Evolutionary conservation across 2,329 filamentous ascomycete genomes (phyloP).

Genomic region (Purpureocillium lavendulum): DNA sequence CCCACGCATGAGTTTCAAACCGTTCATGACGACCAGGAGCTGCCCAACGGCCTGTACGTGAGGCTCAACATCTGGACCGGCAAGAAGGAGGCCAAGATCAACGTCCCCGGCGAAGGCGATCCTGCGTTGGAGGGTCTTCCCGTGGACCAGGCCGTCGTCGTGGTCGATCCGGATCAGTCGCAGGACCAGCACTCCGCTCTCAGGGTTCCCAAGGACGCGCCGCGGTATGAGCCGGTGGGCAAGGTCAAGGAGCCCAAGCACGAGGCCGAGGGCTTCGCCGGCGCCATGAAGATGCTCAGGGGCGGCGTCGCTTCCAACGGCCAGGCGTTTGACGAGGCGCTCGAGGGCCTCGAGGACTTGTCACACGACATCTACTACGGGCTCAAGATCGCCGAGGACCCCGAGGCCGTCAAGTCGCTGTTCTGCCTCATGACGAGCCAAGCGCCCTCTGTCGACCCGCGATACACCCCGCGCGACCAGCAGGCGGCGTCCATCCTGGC

Average conservation of each 20-base stretch:
- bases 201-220: slow-evolving; percentile 39
- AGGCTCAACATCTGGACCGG: slow-evolving; percentile 58
- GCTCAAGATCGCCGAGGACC: slow-evolving; percentile 50
- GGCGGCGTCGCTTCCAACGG: slow-evolving; percentile 23
- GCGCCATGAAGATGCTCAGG: slow-evolving; percentile 42
- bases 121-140: slow-evolving; percentile 40
- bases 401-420: slow-evolving; percentile 42
- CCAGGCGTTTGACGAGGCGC: slow-evolving; percentile 35
- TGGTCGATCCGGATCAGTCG: slow-evolving; percentile 40
- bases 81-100: slow-evolving; percentile 56
- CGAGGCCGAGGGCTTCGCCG: slow-evolving; percentile 19
- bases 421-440: slow-evolving; percentile 42
- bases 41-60: slow-evolving; percentile 58
- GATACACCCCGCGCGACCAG: slow-evolving; percentile 31
- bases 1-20: slow-evolving; percentile 57
- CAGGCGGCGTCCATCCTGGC: slow-evolving; percentile 50
- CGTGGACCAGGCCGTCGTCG: slow-evolving; percentile 42
- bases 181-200: slow-evolving; percentile 11
- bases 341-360: slow-evolving; percentile 53
- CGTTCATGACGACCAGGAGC: slow-evolving; percentile 55
- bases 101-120: slow-evolving; percentile 45
- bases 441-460: slow-evolving; percentile 14
- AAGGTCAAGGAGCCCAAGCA: slow-evolving; percentile 43
- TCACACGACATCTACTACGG: slow-evolving; percentile 65
- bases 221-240: slow-evolving; percentile 48